These are phyloP conservation scores for Penicillium sp. DNA, from an alignment of 2,329 filamentous ascomycete genomes.

Conservation along the genomic window DNA sequence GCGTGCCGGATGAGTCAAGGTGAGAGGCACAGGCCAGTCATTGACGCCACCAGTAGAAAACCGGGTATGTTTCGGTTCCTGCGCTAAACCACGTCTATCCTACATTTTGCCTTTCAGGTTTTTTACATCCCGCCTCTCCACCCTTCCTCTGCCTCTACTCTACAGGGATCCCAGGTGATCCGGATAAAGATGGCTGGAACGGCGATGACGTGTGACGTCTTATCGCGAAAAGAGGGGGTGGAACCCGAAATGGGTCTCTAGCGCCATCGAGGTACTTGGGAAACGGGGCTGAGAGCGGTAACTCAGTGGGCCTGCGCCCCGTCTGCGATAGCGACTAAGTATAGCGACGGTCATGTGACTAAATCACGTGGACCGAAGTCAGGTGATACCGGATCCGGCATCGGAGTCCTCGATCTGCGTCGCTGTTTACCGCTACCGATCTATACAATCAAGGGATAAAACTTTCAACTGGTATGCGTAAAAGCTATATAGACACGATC, in stretches of 20 bases:
- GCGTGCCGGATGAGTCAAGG: conserved; percentile 28
- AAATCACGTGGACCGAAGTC: neutral
- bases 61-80: neutral
- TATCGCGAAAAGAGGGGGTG: conserved; percentile 31
- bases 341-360: conserved; percentile 1
- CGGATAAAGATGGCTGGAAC: neutral
- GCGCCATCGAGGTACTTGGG: conserved; percentile 8
- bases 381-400: conserved; percentile 7
- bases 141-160: neutral
- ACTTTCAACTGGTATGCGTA: neutral
- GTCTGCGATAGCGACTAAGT: neutral
- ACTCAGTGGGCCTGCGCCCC: neutral
- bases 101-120: neutral
- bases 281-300: neutral
- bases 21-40: conserved; percentile 13
- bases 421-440: neutral
- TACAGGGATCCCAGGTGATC: neutral
- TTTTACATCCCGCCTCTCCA: neutral
- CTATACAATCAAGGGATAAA: neutral
- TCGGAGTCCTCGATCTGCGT: neutral
- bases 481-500: conserved; percentile 23
- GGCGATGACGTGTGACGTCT: conserved; percentile 24
- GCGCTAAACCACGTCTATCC: neutral
- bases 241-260: conserved; percentile 12
- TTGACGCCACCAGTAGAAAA: conserved; percentile 16